Evolutionary conservation across 495 filamentous ascomycete species (phyloP), one percentile per base, ranked within the genome.

Genomic region (Recurvomyces mirabilis): DNA sequence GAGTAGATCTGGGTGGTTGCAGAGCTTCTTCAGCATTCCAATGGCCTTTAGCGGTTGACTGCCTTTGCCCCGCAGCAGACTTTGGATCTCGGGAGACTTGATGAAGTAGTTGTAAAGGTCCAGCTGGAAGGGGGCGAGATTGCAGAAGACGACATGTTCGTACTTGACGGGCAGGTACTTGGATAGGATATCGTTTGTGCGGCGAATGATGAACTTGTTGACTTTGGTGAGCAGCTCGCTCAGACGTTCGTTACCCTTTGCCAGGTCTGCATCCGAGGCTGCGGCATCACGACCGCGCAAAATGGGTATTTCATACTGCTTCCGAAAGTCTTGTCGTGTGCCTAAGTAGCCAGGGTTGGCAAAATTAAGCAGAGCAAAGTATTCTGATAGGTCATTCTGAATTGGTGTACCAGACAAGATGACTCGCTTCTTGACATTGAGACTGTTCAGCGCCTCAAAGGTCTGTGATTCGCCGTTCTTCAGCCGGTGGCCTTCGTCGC

Each of bases 131-230:
- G 82, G 79, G 18, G 88, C 81, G 24, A 94, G 72, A 55, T 93
- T 93, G 71, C 91, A 99, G 68, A 99, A 99, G n/a, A 99, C 93
- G 22, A 99, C 91, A 63, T 99, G 91, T 57, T 99, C 91, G 65
- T 99, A 99, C 65, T 99, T 99, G 65, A 96, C 77, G 2, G 91
- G 93, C 36, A 99, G 73, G 63, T 99, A 99, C 60, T 99, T 96
- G 29, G 89, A 94, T 15, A 99, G 67, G 41, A 99, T 89, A 58
- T 99, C 91, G 70, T 99, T 99, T 0, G 89, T 96, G 21, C 91
- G 79, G 32, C 91, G 84, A 58, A 99, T 99, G 62, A 99, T 95
- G 68, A 96, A 99, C 55, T 93, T 94, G 67, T 96, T 95, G 53
- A 99, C 91, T 25, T 93, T 67, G 6, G 67, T 68, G 0, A 91